Evolutionary conservation across 768 basidiomycete genomes (phyloP).

Genomic region (Termitomyces sp.): DNA sequence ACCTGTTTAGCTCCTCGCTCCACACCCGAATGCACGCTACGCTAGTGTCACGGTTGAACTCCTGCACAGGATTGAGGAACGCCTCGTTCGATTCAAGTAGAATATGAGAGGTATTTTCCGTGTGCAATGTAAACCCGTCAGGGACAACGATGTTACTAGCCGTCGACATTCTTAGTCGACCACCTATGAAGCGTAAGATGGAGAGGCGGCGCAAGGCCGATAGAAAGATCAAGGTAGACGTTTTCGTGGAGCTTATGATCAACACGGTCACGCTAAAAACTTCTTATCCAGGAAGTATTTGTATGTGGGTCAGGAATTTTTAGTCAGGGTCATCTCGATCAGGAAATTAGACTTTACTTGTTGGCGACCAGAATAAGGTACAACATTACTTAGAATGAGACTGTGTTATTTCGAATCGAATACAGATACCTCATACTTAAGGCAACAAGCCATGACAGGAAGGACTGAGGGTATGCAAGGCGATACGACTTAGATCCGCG

Average conservation of each 20-base stretch:
- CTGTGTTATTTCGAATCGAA: no score
- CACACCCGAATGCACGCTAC: conserved; percentile 88
- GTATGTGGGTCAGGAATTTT: background rate
- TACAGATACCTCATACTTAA: no score
- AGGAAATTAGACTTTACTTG: no score
- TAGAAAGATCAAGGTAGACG: conserved; percentile 11
- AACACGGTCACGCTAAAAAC: background rate
- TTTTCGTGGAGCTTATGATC: conserved; percentile 7
- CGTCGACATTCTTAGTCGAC: conserved; percentile 17
- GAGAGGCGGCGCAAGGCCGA: conserved; percentile 21
- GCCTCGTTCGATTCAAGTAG: conserved; percentile 78
- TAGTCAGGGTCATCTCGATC: no score
- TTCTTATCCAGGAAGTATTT: conserved; percentile 8
- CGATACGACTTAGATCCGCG: no score
- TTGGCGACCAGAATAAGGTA: no score
- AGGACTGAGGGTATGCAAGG: no score
- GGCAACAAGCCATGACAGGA: no score
- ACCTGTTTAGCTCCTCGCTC: conserved; percentile 66
- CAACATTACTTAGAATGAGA: no score
- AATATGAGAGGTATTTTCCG: conserved; percentile 78
- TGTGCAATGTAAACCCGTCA: conserved; percentile 72
- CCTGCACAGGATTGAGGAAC: conserved; percentile 95
- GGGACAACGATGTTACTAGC: conserved; percentile 40
- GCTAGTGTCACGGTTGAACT: conserved; percentile 94
- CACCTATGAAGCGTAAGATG: background rate